Conservation (phyloP, 2,329 filamentous ascomycete genomes). For the Cercospora sojina region DNA sequence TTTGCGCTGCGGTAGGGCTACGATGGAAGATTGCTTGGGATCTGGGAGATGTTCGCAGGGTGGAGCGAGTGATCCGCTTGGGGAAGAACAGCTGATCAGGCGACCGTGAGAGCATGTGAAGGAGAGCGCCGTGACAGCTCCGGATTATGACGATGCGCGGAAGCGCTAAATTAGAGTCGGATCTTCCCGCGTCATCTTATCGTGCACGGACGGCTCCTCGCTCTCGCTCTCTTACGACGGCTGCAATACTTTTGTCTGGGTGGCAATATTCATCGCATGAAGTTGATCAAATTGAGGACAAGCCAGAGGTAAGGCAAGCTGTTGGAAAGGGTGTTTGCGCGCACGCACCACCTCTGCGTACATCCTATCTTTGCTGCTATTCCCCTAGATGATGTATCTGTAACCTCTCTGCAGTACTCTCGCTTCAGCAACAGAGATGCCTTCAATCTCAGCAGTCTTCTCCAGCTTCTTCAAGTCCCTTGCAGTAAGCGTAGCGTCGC, state of each 20-base stretch:
- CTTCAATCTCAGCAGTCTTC: slow-evolving; percentile 54
- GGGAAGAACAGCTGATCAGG: slow-evolving; percentile 1
- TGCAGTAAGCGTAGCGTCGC: slow-evolving; percentile 47
- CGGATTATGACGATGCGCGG: neutral
- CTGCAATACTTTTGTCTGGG: too few relatives aligned
- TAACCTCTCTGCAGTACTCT: slow-evolving; percentile 56
- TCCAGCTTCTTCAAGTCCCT: slow-evolving; percentile 50
- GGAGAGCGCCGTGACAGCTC: neutral
- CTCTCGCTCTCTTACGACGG: too few relatives aligned
- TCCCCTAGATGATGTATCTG: slow-evolving; percentile 44
- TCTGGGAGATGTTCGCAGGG: neutral
- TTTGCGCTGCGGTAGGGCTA: neutral
- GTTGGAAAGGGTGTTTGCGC: too few relatives aligned
- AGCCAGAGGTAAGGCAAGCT: too few relatives aligned
- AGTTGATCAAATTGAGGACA: too few relatives aligned
- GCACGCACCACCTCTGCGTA: neutral
- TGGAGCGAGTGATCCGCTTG: neutral
- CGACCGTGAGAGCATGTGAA: slow-evolving; percentile 8
- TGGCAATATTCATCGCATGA: too few relatives aligned
- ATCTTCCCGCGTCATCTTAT: neutral
- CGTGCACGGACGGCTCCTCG: too few relatives aligned
- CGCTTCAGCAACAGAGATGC: slow-evolving; percentile 51
- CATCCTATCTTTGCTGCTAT: neutral
- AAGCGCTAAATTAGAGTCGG: neutral
- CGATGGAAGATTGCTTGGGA: neutral